Conservation (phyloP, 2,329 filamentous ascomycete species). For the Aspergillus transmontanensis region DNA sequence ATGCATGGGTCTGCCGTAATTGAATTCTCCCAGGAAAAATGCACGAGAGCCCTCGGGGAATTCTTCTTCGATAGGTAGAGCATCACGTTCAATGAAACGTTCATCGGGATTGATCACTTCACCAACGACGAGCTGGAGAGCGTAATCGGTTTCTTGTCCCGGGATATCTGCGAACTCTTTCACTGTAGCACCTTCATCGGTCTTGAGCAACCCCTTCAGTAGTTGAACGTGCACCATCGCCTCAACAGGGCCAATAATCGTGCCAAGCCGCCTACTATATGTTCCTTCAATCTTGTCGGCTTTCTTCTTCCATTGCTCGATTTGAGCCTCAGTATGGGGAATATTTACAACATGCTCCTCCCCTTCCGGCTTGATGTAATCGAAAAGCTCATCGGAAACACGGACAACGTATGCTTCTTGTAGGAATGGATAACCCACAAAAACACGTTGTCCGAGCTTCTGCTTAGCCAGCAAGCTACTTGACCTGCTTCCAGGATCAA, state of each 20-base stretch:
- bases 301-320: slow-evolving; percentile 82
- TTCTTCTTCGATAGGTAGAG: slow-evolving; percentile 87
- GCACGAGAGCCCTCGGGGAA: slow-evolving; percentile 80
- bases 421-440: slow-evolving; percentile 92
- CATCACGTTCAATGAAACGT: slow-evolving; percentile 86
- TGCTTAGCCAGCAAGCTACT: slow-evolving; percentile 72
- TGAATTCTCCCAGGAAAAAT: slow-evolving; percentile 93
- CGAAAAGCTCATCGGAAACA: slow-evolving; percentile 91
- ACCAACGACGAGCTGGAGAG: slow-evolving; percentile 88
- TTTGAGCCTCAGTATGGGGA: slow-evolving; percentile 74
- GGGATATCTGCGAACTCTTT: slow-evolving; percentile 90
- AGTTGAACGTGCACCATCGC: slow-evolving; percentile 90
- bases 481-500: slow-evolving; percentile 71
- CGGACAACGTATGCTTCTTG: slow-evolving; percentile 88
- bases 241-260: slow-evolving; percentile 83
- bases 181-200: slow-evolving; percentile 83
- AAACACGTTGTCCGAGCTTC: slow-evolving; percentile 82
- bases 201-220: slow-evolving; percentile 87
- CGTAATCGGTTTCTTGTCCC: slow-evolving; percentile 85
- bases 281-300: slow-evolving; percentile 78
- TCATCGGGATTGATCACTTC: slow-evolving; percentile 87
- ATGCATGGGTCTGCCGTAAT: slow-evolving; percentile 87
- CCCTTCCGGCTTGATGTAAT: slow-evolving; percentile 72
- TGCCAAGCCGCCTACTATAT: slow-evolving; percentile 89
- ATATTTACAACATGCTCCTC: slow-evolving; percentile 66